Conservation (phyloP, 805 yeast genomes). For the Yarrowia keelungensis region DNA sequence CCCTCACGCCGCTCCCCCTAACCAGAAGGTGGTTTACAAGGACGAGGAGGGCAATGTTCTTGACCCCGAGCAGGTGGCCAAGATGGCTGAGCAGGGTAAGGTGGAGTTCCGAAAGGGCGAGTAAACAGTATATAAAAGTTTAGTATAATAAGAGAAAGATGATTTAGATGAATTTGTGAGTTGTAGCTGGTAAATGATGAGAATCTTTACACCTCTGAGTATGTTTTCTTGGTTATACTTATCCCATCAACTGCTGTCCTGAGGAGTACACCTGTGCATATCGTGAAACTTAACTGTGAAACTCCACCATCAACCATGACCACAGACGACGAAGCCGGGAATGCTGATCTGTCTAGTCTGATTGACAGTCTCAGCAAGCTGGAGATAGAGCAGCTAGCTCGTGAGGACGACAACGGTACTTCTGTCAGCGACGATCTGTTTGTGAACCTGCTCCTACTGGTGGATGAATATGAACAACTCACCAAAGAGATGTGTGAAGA, state of each 20-base stretch:
- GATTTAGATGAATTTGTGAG: not conserved
- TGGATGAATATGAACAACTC: conserved; percentile 13
- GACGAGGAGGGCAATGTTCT: conserved; percentile 53
- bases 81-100: conserved; percentile 40
- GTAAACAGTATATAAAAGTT: conserved; percentile 20
- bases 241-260: too few relatives aligned
- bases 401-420: not conserved
- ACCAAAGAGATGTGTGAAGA: not conserved
- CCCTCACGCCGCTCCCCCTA: conserved; percentile 36
- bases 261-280: not conserved
- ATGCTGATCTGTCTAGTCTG: not conserved
- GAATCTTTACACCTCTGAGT: too few relatives aligned
- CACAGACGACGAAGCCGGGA: not conserved
- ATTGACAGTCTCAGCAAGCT: conserved; percentile 5
- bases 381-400: conserved; percentile 4
- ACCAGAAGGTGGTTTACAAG: conserved; percentile 47
- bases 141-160: conserved; percentile 30
- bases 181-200: too few relatives aligned
- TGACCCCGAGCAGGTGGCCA: conserved; percentile 43
- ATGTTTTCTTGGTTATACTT: too few relatives aligned
- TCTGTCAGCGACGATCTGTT: conserved; percentile 10
- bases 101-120: conserved; percentile 40
- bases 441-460: conserved; percentile 10
- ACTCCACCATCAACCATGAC: conserved; percentile 7
- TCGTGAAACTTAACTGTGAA: not conserved